Evolutionary conservation across 1,284 basidiomycete genomes (phyloP), one percentile per base, ranked within the genome.

Genomic region (Heterobasidion occidentale): DNA sequence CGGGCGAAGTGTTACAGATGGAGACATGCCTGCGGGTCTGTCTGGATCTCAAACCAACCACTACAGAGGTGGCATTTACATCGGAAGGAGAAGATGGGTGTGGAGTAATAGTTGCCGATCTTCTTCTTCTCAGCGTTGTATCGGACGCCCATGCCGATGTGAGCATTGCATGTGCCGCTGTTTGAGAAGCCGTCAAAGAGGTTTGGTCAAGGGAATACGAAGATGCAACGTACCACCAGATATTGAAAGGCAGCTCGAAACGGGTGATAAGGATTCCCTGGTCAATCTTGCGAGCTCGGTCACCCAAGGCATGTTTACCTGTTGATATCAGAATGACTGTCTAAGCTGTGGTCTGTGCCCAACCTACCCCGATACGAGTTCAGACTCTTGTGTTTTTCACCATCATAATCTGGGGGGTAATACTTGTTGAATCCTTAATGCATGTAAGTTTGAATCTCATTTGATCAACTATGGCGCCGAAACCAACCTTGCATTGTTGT

Each of bases 121-220:
- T 96, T 97, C 73, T 88, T 88, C 79, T 99, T 99, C 70, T 98
- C 94, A 0, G 97, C 97, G 65, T 99, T 99, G 77, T 97, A 99
- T 2, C 97, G 90, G 3, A 98, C 95, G 34, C 95, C 94, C 81
- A 95, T 95, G 15, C 94, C 94, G 58, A 98, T 92, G 72, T 97
- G 94, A 63, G 88, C 90, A 71, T 94, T 84, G 71, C 95, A 98
- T 72, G 86, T 87, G 54, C 87, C 92, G 67, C 89, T 92, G 64
- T 4, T 35, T 7, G 1, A 50, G 44, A 50, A 57, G 48, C 27
- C 53, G 33, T 20, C 34, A 52, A 35, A 36, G 46, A 34, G 36
- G n/a, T 11, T 14, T 17, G 35, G 11, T 3, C 14, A 6, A 42
- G 12, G 14, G 27, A 14, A 53, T 11, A 14, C 7, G 27, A 19